Evolutionary conservation across 352 stramenopile genomes (phyloP), one percentile per base, ranked within the genome.

Genomic region (Globisporangium spiculum): DNA sequence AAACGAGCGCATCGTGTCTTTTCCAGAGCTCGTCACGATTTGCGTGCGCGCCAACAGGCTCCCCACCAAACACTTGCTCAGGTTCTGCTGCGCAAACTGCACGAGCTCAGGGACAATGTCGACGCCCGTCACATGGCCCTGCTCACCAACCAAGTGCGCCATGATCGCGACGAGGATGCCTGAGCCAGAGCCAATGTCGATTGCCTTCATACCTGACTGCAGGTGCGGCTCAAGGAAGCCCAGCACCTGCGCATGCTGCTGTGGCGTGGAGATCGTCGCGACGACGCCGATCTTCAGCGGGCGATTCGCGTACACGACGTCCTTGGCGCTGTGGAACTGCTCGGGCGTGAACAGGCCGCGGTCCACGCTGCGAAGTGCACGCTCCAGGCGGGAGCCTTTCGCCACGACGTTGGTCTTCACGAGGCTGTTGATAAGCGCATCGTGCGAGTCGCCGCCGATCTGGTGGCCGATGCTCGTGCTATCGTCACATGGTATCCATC

Each of bases 221-320:
- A 96, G 63, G 44, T 94, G 86, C 24, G 73, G 56, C 60, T 89
- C 83, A 0, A 96, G 61, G n/a, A 91, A 60, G 20, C 77, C 71
- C 63, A 96, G 62, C 14, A 94, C 86, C 69, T 93, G 83, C 32
- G 88, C 88, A 55, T 96, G 88, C 59, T 94, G 88, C 71, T 96
- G 88, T 18, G 88, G 88, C 16, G 88, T 96, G 38, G 88, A 96
- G 62, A 96, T 96, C 9, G 88, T 96, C 52, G 88, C 88, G 38
- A 93, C 76, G 34, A 79, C 77, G 6, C 81, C 86, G 71, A 96
- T 93, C 63, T 89, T 90, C 30, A 96, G 71, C 16, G 88, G 86
- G 0, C 78, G 81, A 62, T 96, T 96, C 20, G 80, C 79, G 59
- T 96, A 96, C 66, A 78, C 73, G 20, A 80, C 73, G 7, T 44